phyloP scores from a whole-genome alignment of 345 rosid genomes.

The Lagerstroemia speciosa region DNA sequence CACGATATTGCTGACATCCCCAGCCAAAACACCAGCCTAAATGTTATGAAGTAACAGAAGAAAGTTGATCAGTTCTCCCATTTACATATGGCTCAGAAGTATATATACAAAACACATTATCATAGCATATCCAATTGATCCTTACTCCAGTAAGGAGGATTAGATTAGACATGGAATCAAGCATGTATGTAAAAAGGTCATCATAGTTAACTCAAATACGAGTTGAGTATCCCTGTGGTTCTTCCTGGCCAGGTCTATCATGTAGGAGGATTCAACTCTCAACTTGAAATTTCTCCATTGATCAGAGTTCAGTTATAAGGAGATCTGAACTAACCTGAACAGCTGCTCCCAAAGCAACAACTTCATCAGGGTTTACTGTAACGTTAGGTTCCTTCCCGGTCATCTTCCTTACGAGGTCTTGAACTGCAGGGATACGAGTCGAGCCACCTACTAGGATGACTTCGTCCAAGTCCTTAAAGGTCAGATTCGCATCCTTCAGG shows the following conservation, averaged over 20 bases:
- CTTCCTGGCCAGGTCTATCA: neutral
- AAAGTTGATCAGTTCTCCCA: neutral
- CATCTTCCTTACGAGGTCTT: constrained; percentile 77
- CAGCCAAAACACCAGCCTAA: constrained; percentile 92
- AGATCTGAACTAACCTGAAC: constrained; percentile 57
- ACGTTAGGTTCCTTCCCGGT: constrained; percentile 95
- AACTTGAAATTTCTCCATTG: too few species aligned
- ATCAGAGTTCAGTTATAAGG: constrained; percentile 48
- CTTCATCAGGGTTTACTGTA: constrained; percentile 96
- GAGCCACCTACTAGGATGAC: constrained; percentile 49
- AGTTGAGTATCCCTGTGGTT: too few species aligned
- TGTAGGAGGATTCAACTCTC: too few species aligned
- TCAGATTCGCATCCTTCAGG: constrained; percentile 36
- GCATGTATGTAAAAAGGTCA: too few species aligned
- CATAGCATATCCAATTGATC: too few species aligned
- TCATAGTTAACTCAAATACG: neutral
- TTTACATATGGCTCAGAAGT: neutral
- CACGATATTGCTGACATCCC: constrained; percentile 94
- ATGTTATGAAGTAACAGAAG: neutral
- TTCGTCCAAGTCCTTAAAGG: constrained; percentile 37
- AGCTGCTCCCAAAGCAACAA: constrained; percentile 97
- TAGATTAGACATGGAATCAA: too few species aligned
- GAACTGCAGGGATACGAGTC: constrained; percentile 66
- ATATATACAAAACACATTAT: too few species aligned
- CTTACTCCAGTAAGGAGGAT: too few species aligned